Conservation (phyloP, 495 filamentous ascomycete species). For the Terfezia claveryi region DNA sequence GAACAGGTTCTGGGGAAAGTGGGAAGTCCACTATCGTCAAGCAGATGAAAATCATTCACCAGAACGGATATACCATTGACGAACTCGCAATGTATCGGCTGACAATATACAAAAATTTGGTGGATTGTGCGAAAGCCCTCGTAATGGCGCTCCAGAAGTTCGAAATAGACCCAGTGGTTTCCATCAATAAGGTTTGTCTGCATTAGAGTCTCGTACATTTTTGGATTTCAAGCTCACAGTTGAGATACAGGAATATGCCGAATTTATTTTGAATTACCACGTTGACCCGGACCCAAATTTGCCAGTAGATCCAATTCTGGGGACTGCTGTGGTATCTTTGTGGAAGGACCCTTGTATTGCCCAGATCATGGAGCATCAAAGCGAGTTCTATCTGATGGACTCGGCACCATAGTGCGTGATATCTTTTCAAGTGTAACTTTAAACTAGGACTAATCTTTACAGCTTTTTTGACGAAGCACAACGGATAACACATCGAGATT, state of each 20-base stretch:
- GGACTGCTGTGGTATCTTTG: slow-evolving; percentile 58
- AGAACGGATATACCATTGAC: slow-evolving; percentile 83
- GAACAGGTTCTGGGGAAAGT: slow-evolving; percentile 81
- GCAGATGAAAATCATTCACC: slow-evolving; percentile 99
- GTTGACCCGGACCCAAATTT: slow-evolving; percentile 76
- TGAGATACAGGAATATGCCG: slow-evolving; percentile 35
- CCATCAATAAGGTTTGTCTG: slow-evolving; percentile 32
- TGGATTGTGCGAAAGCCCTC: slow-evolving; percentile 85
- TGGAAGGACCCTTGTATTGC: slow-evolving; percentile 81
- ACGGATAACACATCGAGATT: slow-evolving; percentile 65
- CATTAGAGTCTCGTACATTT: not conserved
- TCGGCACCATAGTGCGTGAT: slow-evolving; percentile 82
- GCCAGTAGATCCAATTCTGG: slow-evolving; percentile 54
- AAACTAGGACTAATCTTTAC: not conserved
- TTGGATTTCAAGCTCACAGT: not conserved
- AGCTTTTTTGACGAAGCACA: slow-evolving; percentile 91
- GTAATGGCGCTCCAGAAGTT: slow-evolving; percentile 79
- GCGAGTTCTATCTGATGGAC: slow-evolving; percentile 98
- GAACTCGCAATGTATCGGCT: slow-evolving; percentile 81
- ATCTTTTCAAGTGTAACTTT: not conserved
- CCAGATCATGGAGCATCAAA: slow-evolving; percentile 72
- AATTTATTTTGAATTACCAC: slow-evolving; percentile 67
- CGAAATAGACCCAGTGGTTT: slow-evolving; percentile 46
- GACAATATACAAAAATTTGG: slow-evolving; percentile 91
- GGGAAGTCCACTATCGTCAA: slow-evolving; percentile 98